Conservation (phyloP, 352 stramenopile genomes). For the Phytopythium aichiense region DNA sequence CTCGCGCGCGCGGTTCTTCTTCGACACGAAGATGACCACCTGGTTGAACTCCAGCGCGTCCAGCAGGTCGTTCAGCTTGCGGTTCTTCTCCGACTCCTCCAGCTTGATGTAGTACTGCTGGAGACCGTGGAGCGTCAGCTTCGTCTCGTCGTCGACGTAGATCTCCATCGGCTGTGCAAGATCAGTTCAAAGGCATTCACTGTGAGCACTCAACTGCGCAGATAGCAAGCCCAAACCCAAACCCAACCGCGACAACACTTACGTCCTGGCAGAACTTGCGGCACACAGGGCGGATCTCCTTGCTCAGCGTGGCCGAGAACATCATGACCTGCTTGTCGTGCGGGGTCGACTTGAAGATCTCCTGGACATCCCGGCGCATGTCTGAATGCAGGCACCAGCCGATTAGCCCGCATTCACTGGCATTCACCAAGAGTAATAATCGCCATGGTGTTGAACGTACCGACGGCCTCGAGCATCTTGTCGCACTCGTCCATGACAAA, state of each 20-base stretch:
- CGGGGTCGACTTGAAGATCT: conserved; percentile 99
- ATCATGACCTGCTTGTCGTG: conserved; percentile 99
- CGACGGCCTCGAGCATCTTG: conserved; percentile 98
- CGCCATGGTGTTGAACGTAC: conserved; percentile 30
- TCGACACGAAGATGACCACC: conserved; percentile 98
- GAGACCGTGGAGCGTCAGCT: conserved; percentile 99
- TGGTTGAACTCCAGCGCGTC: conserved; percentile 99
- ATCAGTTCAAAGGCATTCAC: not conserved
- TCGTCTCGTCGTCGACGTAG: conserved; percentile 99
- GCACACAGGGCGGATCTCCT: conserved; percentile 99
- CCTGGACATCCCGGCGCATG: conserved; percentile 99
- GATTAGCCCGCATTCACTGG: not conserved
- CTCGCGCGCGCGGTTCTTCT: conserved; percentile 96
- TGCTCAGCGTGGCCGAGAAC: conserved; percentile 99
- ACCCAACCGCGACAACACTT: conserved; percentile 26
- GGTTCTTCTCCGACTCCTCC: conserved; percentile 98
- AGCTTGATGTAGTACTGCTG: conserved; percentile 99
- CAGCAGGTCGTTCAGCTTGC: conserved; percentile 99
- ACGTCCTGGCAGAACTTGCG: conserved; percentile 99
- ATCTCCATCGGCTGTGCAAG: conserved; percentile 96
- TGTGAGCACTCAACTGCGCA: not conserved
- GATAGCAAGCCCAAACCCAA: not conserved
- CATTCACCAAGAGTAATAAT: not conserved
- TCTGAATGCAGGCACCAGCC: conserved; percentile 43
- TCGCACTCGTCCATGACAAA: conserved; percentile 99